Evolutionary conservation across 331 rosid genomes (phyloP), one percentile per base, ranked within the genome.

Genomic region (Quercus lobata): DNA sequence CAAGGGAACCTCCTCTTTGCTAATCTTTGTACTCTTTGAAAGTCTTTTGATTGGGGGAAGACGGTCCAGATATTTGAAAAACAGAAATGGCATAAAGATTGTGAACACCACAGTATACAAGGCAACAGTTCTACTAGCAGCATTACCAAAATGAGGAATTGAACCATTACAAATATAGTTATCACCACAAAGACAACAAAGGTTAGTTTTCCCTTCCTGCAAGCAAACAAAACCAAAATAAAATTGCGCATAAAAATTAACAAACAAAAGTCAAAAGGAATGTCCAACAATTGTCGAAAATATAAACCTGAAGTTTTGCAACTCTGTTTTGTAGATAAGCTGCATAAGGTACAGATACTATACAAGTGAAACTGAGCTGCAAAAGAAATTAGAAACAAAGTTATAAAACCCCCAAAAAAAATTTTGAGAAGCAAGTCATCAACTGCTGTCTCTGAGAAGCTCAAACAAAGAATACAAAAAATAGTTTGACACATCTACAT

Each of bases 1-100:
- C 83, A 95, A 84, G 4, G 98, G 93, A 66, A 85, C 97, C 87
- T 86, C 97, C 83, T 92, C 98, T 84, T 95, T 88, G 80, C 79
- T 89, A 74, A 79, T 85, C 81, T 84, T 83, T 3, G 81, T 89
- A 87, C 94, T 84, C 82, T 77, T 84, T 41, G 89, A 84, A 79
- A 89, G 83, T 75, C 80, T 87, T 53, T 81, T 83, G 49, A 92
- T 77, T 73, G 74, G 88, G 81, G 97, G 94, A 80, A 92, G 86
- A 85, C 76, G 84, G 76, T 91, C 93, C 72, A 92, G 91, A 87
- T 90, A 92, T 84, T 91, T 95, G 87, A 86, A 95, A 86, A 90
- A 68, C 60, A 91, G 7, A 77, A 95, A 91, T 41, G 97, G 98
- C 87, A 89, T 77, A 69, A 80, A 21, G 30, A 95, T 89, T 6